A percentile compares a stretch with the other conserved stretches of the same genome.
phyloP scores from a whole-genome alignment of 257 asterid species.

The Solanum commersonii region DNA sequence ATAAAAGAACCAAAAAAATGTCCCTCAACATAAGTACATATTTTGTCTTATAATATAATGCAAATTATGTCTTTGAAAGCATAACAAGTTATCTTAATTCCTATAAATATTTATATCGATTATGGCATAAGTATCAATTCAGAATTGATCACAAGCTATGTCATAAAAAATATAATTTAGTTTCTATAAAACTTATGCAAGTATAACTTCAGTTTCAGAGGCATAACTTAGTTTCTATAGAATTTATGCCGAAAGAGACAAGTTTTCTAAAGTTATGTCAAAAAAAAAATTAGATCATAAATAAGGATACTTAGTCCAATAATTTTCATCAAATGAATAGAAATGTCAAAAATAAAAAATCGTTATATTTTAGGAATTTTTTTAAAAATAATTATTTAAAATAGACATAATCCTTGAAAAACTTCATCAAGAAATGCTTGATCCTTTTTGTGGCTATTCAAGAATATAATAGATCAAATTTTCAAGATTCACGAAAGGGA shows the following conservation, averaged over 20 bases:
- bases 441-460: conserved; percentile 14
- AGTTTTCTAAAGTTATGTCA: background rate
- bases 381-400: too few species aligned
- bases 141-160: background rate
- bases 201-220: background rate
- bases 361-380: background rate
- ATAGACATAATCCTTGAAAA: background rate
- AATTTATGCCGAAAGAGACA: background rate
- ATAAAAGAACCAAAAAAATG: background rate
- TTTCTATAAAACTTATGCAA: background rate
- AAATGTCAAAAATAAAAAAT: background rate
- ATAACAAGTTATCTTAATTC: background rate
- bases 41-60: background rate
- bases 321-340: background rate
- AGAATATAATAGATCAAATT: conserved; percentile 3
- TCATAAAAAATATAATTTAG: background rate
- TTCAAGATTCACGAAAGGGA: background rate
- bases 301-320: background rate
- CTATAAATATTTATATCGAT: background rate
- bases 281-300: background rate
- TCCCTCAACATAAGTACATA: background rate
- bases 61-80: background rate
- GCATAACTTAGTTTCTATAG: background rate
- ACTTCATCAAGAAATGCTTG: conserved; percentile 1
- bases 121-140: background rate